These are phyloP conservation scores for Capsella rubella DNA, from an alignment of 441 rosid genomes.

Conservation along the genomic window DNA sequence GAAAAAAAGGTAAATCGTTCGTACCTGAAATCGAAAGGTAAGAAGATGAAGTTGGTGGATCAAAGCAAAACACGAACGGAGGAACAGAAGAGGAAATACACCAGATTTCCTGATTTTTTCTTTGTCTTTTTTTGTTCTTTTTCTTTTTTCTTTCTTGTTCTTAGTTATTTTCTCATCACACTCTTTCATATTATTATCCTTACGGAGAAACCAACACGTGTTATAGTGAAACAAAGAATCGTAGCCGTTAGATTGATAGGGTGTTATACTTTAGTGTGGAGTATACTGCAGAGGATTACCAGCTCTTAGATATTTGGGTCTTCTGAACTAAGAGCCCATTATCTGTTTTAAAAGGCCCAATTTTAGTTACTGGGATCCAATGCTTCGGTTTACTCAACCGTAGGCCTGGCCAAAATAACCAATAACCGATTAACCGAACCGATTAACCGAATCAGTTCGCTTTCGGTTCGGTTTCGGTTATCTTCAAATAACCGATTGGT, in stretches of 20 bases:
- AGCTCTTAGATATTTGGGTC: not conserved
- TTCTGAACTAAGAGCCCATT: slow-evolving; percentile 14
- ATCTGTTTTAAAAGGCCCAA: not conserved
- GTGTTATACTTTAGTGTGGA: not conserved
- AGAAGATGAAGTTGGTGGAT: slow-evolving; percentile 30
- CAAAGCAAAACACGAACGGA: slow-evolving; percentile 20
- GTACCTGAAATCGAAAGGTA: slow-evolving; percentile 18
- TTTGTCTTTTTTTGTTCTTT: not conserved
- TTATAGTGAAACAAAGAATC: not conserved
- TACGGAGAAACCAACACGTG: slow-evolving; percentile 27
- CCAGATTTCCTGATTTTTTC: slow-evolving; percentile 28
- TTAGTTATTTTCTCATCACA: not conserved
- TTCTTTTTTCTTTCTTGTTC: not conserved
- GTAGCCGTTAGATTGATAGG: slow-evolving; percentile 21
- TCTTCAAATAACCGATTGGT: too few species aligned
- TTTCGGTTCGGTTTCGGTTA: too few species aligned
- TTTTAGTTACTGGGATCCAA: not conserved
- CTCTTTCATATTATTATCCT: slow-evolving; percentile 30
- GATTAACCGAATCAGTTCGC: too few species aligned
- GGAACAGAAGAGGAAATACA: slow-evolving; percentile 1
- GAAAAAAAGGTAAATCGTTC: not conserved
- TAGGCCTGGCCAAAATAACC: too few species aligned
- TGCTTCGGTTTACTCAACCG: not conserved
- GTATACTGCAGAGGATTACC: not conserved
- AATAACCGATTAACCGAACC: too few species aligned